phyloP scores from a whole-genome alignment of 768 basidiomycete species.

The Lentinula sp. region DNA sequence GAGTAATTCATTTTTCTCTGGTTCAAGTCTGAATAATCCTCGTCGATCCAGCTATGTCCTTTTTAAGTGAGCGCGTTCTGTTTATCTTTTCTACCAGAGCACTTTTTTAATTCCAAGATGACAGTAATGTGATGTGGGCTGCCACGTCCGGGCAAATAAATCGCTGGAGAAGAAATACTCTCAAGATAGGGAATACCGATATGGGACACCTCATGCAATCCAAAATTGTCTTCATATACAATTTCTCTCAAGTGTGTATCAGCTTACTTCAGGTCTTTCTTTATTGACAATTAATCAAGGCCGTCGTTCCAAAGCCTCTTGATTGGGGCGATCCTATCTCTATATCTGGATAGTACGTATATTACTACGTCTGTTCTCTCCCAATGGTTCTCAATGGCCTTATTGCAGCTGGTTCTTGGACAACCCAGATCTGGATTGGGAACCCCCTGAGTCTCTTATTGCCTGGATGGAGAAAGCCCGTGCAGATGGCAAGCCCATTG shows the following conservation, averaged over 20 bases:
- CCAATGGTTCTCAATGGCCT: background rate
- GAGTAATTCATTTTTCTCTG: slow-evolving; percentile 15
- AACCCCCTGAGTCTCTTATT: slow-evolving; percentile 40
- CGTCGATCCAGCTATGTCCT: slow-evolving; percentile 40
- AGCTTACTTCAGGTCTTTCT: background rate
- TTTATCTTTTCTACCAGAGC: background rate
- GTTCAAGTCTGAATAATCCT: background rate
- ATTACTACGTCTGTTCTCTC: background rate
- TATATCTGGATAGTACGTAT: slow-evolving; percentile 50
- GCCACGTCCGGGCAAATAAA: slow-evolving; percentile 65
- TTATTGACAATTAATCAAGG: slow-evolving; percentile 13
- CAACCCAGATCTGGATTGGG: slow-evolving; percentile 54
- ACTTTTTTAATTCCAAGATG: background rate
- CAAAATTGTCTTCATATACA: slow-evolving; percentile 62
- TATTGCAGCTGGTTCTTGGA: slow-evolving; percentile 56
- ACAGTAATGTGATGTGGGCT: slow-evolving; percentile 56
- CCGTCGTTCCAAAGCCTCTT: slow-evolving; percentile 63
- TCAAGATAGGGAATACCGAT: slow-evolving; percentile 46
- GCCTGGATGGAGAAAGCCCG: slow-evolving; percentile 53
- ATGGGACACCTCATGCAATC: slow-evolving; percentile 54
- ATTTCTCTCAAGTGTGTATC: slow-evolving; percentile 47
- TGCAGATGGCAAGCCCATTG: slow-evolving; percentile 49
- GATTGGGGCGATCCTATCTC: slow-evolving; percentile 59
- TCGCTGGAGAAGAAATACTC: slow-evolving; percentile 49
- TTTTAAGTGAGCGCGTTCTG: slow-evolving; percentile 38